Conservation (phyloP, 2,329 filamentous ascomycete genomes). For the Cladosporium cucumerinum region DNA sequence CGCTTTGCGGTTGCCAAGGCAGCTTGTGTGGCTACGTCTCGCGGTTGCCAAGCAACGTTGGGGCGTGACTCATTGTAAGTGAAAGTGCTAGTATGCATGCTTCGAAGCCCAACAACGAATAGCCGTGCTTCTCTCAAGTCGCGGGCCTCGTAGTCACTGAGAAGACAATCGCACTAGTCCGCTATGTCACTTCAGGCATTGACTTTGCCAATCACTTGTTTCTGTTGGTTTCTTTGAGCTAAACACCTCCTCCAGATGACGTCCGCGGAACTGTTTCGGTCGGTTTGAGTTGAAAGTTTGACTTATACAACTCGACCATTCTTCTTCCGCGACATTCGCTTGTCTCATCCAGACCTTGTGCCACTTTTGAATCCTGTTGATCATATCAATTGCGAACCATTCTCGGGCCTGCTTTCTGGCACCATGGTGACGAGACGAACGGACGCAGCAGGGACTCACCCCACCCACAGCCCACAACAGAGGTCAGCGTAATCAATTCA, state of each 20-base stretch:
- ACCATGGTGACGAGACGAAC: neutral
- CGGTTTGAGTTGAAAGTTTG: neutral
- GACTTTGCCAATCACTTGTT: neutral
- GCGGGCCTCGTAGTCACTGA: neutral
- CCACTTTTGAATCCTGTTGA: neutral
- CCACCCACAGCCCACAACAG: neutral
- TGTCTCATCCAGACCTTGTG: neutral
- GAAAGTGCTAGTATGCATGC: neutral
- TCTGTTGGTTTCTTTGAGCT: neutral
- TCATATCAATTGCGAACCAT: no score
- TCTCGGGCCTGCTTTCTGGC: neutral
- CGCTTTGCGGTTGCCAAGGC: neutral
- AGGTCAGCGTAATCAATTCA: no score
- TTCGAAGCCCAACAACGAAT: neutral
- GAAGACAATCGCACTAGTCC: neutral
- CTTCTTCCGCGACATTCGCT: neutral
- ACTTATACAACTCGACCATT: neutral
- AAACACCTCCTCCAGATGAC: no score
- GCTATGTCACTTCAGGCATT: neutral
- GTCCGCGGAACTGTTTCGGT: neutral
- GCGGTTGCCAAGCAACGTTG: neutral
- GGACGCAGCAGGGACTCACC: neutral
- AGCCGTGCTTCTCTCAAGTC: neutral
- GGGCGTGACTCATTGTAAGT: neutral
- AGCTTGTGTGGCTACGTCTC: neutral